phyloP scores from a whole-genome alignment of 306 rosid species.

The Acmispon strigosus region DNA sequence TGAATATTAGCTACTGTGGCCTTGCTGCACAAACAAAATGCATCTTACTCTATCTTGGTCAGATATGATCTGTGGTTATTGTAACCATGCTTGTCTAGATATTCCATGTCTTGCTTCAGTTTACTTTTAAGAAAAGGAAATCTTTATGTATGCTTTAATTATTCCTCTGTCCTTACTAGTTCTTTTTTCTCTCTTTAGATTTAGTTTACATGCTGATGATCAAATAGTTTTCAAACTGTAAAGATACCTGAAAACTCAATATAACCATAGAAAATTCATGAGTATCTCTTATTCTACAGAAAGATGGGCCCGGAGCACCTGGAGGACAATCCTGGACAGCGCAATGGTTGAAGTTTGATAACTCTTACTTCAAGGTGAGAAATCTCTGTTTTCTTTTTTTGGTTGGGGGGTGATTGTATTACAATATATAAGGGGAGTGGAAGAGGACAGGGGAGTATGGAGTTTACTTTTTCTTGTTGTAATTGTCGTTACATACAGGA shows the following conservation, averaged over 20 bases:
- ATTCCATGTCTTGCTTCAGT: background rate
- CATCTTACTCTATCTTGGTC: background rate
- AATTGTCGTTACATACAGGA: slow-evolving; percentile 48
- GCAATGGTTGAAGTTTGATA: slow-evolving; percentile 94
- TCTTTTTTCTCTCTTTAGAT: background rate
- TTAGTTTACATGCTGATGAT: background rate
- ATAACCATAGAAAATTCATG: slow-evolving; percentile 15
- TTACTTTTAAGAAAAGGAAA: background rate
- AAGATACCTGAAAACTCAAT: background rate
- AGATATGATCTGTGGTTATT: background rate
- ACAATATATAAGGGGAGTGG: background rate
- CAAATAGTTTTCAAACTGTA: background rate
- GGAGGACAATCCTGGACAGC: slow-evolving; percentile 99
- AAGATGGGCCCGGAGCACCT: slow-evolving; percentile 96
- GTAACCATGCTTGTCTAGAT: background rate
- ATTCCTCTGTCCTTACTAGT: background rate
- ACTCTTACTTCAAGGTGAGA: slow-evolving; percentile 87
- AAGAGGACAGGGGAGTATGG: background rate
- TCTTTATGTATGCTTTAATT: background rate
- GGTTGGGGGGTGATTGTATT: background rate
- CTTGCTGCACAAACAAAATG: background rate
- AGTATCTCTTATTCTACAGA: slow-evolving; percentile 43
- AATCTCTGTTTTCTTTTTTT: background rate
- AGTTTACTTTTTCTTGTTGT: slow-evolving; percentile 20
- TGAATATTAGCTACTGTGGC: background rate